phyloP scores from a whole-genome alignment of 2,329 filamentous ascomycete species.

The Didymella keratinophila region DNA sequence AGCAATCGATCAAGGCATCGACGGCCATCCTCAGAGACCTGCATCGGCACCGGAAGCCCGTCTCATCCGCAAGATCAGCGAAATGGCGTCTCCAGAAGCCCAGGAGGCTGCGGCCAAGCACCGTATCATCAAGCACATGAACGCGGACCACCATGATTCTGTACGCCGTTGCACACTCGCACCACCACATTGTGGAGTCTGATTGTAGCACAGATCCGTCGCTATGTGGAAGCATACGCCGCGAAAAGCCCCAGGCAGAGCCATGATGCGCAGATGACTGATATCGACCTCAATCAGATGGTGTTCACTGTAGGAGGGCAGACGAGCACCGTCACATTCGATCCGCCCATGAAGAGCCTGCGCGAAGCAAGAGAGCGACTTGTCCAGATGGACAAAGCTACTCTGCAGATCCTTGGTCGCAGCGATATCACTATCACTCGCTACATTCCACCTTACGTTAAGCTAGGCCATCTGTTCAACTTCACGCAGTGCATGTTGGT shows the following conservation, averaged over 20 bases:
- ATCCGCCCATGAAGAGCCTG: conserved; percentile 73
- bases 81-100: conserved; percentile 43
- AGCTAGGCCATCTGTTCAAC: conserved; percentile 58
- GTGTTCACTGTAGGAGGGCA: conserved; percentile 64
- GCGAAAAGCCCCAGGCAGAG: conserved; percentile 64
- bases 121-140: conserved; percentile 84
- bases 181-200: background rate
- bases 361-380: conserved; percentile 73
- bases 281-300: conserved; percentile 71
- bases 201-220: conserved; percentile 59
- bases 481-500: conserved; percentile 56
- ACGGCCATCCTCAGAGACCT: conserved; percentile 3
- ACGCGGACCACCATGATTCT: conserved; percentile 78
- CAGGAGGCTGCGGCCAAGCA: conserved; percentile 61
- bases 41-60: conserved; percentile 7
- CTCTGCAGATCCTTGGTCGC: conserved; percentile 67
- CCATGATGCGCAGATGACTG: conserved; percentile 66
- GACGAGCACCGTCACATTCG: conserved; percentile 65
- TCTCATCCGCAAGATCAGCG: background rate
- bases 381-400: conserved; percentile 74
- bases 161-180: conserved; percentile 42
- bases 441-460: conserved; percentile 59
- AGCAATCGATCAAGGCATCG: conserved; percentile 6
- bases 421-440: conserved; percentile 63
- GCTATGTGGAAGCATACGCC: conserved; percentile 79